Evolutionary conservation across 2,329 filamentous ascomycete genomes (phyloP).

Genomic region (Colletotrichum orchidophilum): DNA sequence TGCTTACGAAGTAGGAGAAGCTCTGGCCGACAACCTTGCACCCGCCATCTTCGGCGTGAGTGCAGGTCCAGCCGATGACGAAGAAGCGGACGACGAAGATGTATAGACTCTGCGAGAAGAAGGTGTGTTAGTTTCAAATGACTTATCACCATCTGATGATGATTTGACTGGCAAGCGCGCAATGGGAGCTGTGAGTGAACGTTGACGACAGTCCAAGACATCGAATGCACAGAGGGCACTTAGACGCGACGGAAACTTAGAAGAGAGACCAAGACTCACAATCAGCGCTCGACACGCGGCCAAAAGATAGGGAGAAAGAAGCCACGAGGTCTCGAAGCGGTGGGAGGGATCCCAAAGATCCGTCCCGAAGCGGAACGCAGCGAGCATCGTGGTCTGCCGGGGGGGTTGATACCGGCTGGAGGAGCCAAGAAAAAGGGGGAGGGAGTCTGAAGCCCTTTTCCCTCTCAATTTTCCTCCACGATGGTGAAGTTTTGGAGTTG

Average conservation of each 20-base stretch:
- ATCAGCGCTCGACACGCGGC: conserved; percentile 65
- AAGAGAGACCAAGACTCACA: conserved; percentile 49
- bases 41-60: conserved; percentile 52
- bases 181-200: not conserved
- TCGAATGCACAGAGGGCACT: not conserved
- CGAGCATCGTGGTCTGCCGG: conserved; percentile 30
- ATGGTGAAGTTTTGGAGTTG: conserved; percentile 32
- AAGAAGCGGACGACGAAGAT: conserved; percentile 75
- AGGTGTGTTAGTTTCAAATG: not conserved
- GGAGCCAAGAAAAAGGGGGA: not conserved
- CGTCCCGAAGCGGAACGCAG: conserved; percentile 50
- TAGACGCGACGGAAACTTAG: not conserved
- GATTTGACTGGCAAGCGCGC: not conserved
- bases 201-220: not conserved
- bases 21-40: conserved; percentile 58
- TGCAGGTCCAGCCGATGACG: conserved; percentile 72
- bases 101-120: conserved; percentile 64
- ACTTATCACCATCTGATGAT: not conserved
- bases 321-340: conserved; percentile 83
- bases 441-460: not conserved
- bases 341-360: conserved; percentile 64
- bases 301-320: conserved; percentile 73
- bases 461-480: conserved; percentile 14
- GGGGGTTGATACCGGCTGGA: not conserved
- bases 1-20: conserved; percentile 76